phyloP scores from a whole-genome alignment of 2,329 filamentous ascomycete species.

The Trichoderma semiorbis region DNA sequence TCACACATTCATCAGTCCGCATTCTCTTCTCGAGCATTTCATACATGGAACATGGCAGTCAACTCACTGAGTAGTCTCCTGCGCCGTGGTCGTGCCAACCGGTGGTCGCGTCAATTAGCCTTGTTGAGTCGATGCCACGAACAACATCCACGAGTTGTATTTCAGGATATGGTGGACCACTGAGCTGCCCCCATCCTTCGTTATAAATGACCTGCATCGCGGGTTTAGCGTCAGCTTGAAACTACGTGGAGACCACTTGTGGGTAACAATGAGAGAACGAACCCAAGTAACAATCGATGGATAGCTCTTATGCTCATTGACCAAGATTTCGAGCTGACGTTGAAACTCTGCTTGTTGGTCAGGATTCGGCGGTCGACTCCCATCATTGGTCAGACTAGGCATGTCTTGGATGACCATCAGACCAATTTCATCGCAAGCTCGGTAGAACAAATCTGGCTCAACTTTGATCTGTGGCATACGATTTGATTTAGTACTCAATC shows the following conservation, averaged over 20 bases:
- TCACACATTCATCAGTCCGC: neutral
- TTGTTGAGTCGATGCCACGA: conserved; percentile 56
- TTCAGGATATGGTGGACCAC: conserved; percentile 50
- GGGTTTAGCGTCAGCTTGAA: neutral
- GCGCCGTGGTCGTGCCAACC: conserved; percentile 68
- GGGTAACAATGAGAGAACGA: conserved; percentile 19
- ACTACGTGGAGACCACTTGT: neutral
- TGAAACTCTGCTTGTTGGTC: conserved; percentile 61
- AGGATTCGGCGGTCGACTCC: conserved; percentile 35
- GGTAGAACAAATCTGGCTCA: conserved; percentile 64
- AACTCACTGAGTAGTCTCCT: conserved; percentile 54
- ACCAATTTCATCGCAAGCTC: conserved; percentile 63
- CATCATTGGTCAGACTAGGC: conserved; percentile 52
- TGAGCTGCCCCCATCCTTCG: conserved; percentile 66
- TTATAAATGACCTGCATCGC: conserved; percentile 59
- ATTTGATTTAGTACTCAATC: neutral
- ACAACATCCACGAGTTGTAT: conserved; percentile 53
- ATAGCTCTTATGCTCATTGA: conserved; percentile 62
- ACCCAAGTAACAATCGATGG: conserved; percentile 64
- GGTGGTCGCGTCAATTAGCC: conserved; percentile 59
- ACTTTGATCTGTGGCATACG: conserved; percentile 56
- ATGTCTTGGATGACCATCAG: conserved; percentile 69
- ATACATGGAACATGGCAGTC: neutral
- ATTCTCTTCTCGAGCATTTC: neutral
- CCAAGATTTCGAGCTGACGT: conserved; percentile 58